Evolutionary conservation across 176 grass and related monocot species (phyloP).

Genomic region (Olyra latifolia): DNA sequence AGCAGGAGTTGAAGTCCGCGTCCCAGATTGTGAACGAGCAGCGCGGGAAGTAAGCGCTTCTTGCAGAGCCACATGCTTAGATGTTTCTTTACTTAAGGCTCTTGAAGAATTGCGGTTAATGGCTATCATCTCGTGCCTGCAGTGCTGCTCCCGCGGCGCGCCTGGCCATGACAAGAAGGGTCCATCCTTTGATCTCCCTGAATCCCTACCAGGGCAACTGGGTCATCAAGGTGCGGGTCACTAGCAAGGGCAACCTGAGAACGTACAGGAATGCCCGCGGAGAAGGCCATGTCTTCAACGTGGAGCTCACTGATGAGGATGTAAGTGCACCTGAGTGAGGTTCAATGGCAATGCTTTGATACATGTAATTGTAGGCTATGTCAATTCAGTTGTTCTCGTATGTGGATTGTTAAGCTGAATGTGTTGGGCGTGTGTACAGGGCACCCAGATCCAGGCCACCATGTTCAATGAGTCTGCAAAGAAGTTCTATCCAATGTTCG

Average conservation of each 20-base stretch:
- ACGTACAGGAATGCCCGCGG: constrained; percentile 82
- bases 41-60: constrained; percentile 67
- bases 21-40: constrained; percentile 87
- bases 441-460: constrained; percentile 96
- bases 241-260: constrained; percentile 87
- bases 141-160: constrained; percentile 88
- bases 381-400: background rate
- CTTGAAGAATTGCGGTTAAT: background rate
- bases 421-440: constrained; percentile 47
- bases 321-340: constrained; percentile 45
- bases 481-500: constrained; percentile 83
- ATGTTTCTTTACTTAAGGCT: background rate
- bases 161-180: constrained; percentile 82
- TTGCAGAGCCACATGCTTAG: background rate
- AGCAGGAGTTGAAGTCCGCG: constrained; percentile 70
- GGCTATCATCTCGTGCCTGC: background rate
- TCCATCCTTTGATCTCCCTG: constrained; percentile 80
- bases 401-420: background rate
- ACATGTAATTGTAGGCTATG: background rate
- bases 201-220: constrained; percentile 98
- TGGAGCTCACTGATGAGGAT: constrained; percentile 96
- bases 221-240: constrained; percentile 96
- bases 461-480: constrained; percentile 94
- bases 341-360: background rate
- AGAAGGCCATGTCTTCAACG: constrained; percentile 92